Percentiles rank a stretch among this genome's conserved stretches.
phyloP scores from a whole-genome alignment of 129 eudicot species.

The Arctium lappa region DNA sequence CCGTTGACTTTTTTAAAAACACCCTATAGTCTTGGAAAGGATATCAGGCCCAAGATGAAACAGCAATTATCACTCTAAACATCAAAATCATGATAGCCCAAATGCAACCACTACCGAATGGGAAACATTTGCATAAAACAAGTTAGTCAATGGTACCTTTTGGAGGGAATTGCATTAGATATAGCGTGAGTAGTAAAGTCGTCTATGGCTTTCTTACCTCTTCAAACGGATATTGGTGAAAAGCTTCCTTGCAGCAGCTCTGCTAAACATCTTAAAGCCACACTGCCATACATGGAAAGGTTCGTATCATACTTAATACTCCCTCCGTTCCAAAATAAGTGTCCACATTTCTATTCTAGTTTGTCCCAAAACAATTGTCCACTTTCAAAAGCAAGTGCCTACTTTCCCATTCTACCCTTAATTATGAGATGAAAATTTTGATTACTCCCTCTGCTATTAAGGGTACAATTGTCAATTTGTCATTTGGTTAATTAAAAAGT shows the following conservation, averaged over 20 bases:
- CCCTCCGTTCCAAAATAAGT: not conserved
- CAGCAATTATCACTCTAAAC: too few species aligned
- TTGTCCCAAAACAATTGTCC: not conserved
- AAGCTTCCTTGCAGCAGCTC: conserved; percentile 87
- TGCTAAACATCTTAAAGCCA: conserved; percentile 93
- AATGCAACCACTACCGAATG: too few species aligned
- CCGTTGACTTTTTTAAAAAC: too few species aligned
- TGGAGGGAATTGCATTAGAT: not conserved
- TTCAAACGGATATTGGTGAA: conserved; percentile 77
- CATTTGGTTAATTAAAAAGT: not conserved
- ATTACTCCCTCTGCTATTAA: not conserved
- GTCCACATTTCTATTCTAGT: not conserved
- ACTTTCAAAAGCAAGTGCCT: not conserved
- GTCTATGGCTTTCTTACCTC: conserved; percentile 42
- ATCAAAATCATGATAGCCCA: too few species aligned
- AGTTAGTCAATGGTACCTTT: too few species aligned
- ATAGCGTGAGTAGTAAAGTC: not conserved
- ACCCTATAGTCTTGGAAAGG: too few species aligned
- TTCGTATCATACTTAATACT: not conserved
- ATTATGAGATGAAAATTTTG: not conserved
- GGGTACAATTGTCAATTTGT: not conserved
- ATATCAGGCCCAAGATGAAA: too few species aligned
- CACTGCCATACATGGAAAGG: conserved; percentile 46
- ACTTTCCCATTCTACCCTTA: not conserved
- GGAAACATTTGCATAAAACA: too few species aligned